Conservation (phyloP, 441 rosid genomes). For the Raphanus hybrid region DNA sequence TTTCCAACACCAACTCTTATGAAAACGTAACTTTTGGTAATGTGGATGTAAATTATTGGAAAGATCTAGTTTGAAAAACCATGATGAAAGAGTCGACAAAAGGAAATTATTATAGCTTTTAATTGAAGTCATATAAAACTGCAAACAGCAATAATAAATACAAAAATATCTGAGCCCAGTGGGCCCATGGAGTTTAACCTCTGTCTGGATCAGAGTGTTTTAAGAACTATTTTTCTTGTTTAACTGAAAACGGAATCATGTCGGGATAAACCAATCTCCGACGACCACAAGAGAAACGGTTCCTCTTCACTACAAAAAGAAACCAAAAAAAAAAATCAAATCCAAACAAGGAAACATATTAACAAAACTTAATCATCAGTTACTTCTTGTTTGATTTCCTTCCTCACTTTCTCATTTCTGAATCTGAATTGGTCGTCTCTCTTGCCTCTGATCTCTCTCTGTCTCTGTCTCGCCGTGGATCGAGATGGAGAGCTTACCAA, state of each 20-base stretch:
- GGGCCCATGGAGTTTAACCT: not conserved
- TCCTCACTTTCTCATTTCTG: slow-evolving; percentile 15
- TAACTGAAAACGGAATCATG: slow-evolving; percentile 5
- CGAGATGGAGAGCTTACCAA: slow-evolving; percentile 77
- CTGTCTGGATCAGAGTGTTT: slow-evolving; percentile 13
- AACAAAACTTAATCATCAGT: slow-evolving; percentile 13
- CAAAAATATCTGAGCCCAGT: not conserved
- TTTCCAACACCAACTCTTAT: no score
- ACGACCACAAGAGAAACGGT: slow-evolving; percentile 14
- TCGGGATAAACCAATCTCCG: slow-evolving; percentile 36
- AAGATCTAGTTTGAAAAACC: no score
- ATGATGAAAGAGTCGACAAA: no score
- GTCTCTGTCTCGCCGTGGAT: slow-evolving; percentile 21
- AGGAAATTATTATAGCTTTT: no score
- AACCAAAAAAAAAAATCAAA: not conserved
- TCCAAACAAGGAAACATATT: slow-evolving; percentile 25
- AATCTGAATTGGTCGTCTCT: slow-evolving; percentile 5
- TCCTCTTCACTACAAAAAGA: not conserved
- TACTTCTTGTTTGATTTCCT: slow-evolving; percentile 22
- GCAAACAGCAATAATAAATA: no score
- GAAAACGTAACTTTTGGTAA: no score
- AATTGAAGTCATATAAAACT: no score
- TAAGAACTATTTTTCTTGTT: not conserved
- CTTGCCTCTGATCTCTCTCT: not conserved
- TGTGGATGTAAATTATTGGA: no score